Evolutionary conservation across 352 stramenopile species (phyloP), one percentile per base, ranked within the genome.

Genomic region (Globisporangium perplexum): DNA sequence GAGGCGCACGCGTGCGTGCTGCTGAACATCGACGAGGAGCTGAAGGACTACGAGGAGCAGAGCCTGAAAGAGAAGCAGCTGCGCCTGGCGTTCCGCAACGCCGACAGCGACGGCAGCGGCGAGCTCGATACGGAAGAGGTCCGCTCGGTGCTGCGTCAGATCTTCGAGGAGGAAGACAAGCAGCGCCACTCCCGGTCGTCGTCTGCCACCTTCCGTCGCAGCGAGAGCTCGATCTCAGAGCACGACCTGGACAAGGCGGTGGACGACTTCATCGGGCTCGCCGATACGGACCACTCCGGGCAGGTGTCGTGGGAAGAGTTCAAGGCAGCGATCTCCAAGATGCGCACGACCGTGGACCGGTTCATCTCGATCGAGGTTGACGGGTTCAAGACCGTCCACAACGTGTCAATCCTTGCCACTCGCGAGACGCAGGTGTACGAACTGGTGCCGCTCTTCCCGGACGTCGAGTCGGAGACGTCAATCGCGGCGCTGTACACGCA

Each of bases 251-350:
- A 83, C 26, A 62, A 63, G 43, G 51, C 60, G 28, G 82, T 94
- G 7, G 69, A 93, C 35, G 82, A 92, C 28, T 95, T 95, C 39
- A 74, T 95, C 47, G 69, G 56, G 3, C 56, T 93, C 5, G 85
- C 83, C 20, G 83, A 93, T 47, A 90, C 79, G 1, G 83, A 95
- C 52, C 67, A 70, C 18, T 93, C 81, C 14, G 82, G 81, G 6
- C 67, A 79, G 55, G 79, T 95, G 18, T 93, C 83, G 33, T 92
- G 82, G 72, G 84, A 95, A 58, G 83, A 93, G 55, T 95, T 95
- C 53, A 90, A 92, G 60, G 63, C 79, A 26, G 85, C 85, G 7
- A 89, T 95, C 63, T 57, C 75, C 1, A 92, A 92, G 61, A 88
- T 77, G 20, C 75, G 82, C 8, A 65, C 77, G n/a, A 80, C 63